Base-by-base conservation (phyloP, 768 basidiomycete genomes). In the Lyophyllum decastes region DNA sequence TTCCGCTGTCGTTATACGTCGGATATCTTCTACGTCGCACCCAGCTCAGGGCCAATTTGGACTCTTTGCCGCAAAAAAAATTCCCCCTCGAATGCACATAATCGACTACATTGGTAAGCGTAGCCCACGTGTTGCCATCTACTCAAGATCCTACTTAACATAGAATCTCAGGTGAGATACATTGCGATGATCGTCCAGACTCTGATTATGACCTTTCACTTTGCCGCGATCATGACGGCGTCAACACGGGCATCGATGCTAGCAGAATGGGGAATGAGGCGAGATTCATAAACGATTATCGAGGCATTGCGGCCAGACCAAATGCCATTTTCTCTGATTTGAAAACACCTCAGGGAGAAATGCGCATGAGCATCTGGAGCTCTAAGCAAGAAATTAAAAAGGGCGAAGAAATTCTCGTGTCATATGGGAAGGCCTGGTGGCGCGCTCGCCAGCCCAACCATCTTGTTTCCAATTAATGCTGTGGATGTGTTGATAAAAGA, bases 191-290 rank as follows among this genome's bases (percentile, higher is more conserved):
- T 41, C 83, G 90, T 52, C 78, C 77, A 24, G 73, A 80, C 30
- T 90, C 90, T n/a, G 88, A 95, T 71, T 96, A 96, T 68, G 95
- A 96, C 71, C 76, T 96, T 24, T 93, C 88, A 14, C 79, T 96
- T n/a, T 77, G 82, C 68, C 87, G 86, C 34, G 73, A 80, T 49
- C 72, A 76, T 55, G 76, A 79, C 51, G 84, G 83, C 8, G 66
- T 82, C 40, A 87, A 77, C 65, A 82, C 95, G 19, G 94, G 93
- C 1, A 78, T 91, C 40, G 94, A 97, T 68, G 93, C 94, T 19
- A 76, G 77, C 26, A 62, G 44, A 2, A 83, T 83, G 77, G 95
- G 95, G 26, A 97, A 95, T 72, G 92, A 94, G 70, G 89, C 88
- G 1, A 78, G 95, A 65, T 95, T 96, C 68, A 79, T 93, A 57